Conservation (phyloP, 495 filamentous ascomycete genomes). For the Bryoglossum gracile region DNA sequence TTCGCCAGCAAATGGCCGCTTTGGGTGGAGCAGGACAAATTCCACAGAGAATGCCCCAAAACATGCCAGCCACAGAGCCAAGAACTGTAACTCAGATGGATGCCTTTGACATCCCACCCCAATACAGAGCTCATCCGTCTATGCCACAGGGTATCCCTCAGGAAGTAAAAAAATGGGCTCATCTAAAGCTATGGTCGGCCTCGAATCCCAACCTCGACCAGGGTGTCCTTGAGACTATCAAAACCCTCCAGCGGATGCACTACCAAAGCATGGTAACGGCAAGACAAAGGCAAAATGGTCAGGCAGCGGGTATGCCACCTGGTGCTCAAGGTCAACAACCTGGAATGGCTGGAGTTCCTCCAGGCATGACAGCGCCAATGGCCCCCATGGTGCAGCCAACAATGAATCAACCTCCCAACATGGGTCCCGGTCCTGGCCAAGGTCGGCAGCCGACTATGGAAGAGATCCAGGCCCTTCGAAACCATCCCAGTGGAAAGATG, state of each 20-base stretch:
- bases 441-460: constrained; percentile 33
- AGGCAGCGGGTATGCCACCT: constrained; percentile 28
- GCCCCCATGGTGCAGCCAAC: constrained; percentile 20
- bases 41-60: constrained; percentile 7
- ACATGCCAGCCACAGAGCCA: constrained; percentile 1
- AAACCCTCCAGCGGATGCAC: constrained; percentile 48
- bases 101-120: constrained; percentile 17
- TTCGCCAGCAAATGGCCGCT: constrained; percentile 30
- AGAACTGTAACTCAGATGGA: constrained; percentile 20
- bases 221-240: constrained; percentile 38
- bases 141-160: constrained; percentile 43
- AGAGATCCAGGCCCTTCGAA: constrained; percentile 41
- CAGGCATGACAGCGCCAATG: constrained; percentile 25
- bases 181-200: constrained; percentile 56
- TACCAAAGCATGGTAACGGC: constrained; percentile 33
- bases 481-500: constrained; percentile 32
- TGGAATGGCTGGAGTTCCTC: constrained; percentile 19
- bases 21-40: constrained; percentile 22
- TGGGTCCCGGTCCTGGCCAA: constrained; percentile 23
- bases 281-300: constrained; percentile 18
- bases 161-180: constrained; percentile 62
- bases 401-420: constrained; percentile 8
- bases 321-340: constrained; percentile 32
- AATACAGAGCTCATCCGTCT: constrained; percentile 15
- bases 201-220: constrained; percentile 38